Conservation (phyloP, 805 yeast species). For the Deakozyma indianensis region DNA sequence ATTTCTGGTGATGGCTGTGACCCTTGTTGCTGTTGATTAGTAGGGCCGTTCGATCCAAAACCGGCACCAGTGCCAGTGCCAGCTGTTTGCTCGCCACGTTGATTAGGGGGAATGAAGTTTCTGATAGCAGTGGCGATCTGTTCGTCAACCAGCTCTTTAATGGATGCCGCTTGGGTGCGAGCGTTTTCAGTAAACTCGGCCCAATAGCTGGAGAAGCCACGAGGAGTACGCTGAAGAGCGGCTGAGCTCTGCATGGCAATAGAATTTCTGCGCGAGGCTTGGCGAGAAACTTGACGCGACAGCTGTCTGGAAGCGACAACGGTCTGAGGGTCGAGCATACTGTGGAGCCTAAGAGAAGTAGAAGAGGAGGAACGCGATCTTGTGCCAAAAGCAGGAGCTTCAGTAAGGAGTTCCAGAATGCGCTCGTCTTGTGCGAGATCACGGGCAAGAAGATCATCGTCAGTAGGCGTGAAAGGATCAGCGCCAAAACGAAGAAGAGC, state of each 20-base stretch:
- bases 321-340: background rate
- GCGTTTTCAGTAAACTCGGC: constrained; percentile 1
- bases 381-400: background rate
- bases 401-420: background rate
- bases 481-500: constrained; percentile 1
- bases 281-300: background rate
- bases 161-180: background rate
- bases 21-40: background rate
- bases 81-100: background rate
- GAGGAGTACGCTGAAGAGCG: background rate
- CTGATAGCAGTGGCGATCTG: background rate
- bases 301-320: background rate
- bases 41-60: background rate
- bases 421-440: background rate
- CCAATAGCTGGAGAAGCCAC: background rate
- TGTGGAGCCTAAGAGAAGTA: background rate
- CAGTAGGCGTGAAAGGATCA: background rate
- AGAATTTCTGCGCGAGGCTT: background rate
- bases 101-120: constrained; percentile 1
- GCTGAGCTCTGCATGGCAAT: background rate
- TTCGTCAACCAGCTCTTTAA: background rate
- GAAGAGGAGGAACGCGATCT: background rate
- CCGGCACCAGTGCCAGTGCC: background rate
- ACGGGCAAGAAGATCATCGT: background rate
- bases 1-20: too few relatives aligned